A percentile compares a stretch with the other conserved stretches of the same genome.
Evolutionary conservation across 768 basidiomycete species (phyloP).

Genomic region (Russula vinacea): DNA sequence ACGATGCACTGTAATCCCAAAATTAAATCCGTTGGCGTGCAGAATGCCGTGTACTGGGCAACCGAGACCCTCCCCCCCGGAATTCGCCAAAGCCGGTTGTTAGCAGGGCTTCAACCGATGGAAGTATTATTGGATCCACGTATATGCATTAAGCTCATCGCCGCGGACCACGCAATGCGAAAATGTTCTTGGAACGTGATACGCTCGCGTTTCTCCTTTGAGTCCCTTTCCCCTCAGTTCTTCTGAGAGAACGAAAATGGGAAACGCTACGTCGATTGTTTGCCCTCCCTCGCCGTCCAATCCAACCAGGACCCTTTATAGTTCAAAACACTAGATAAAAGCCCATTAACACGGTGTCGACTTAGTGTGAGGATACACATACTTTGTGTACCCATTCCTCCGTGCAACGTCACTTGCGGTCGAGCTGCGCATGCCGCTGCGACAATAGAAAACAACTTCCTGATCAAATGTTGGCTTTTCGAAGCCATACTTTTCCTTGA

Average conservation of each 20-base stretch:
- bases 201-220: too few species aligned
- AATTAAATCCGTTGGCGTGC: not conserved
- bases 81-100: not conserved
- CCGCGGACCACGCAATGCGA: slow-evolving; percentile 9
- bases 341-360: not conserved
- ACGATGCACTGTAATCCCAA: not conserved
- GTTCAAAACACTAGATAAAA: slow-evolving; percentile 44
- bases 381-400: slow-evolving; percentile 45
- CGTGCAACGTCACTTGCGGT: slow-evolving; percentile 44
- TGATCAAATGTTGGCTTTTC: slow-evolving; percentile 41
- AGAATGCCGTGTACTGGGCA: not conserved
- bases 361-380: slow-evolving; percentile 8
- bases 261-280: slow-evolving; percentile 35
- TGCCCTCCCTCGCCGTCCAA: slow-evolving; percentile 61
- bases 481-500: slow-evolving; percentile 38
- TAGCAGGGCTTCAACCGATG: not conserved
- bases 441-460: slow-evolving; percentile 50
- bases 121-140: not conserved
- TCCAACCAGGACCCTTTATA: slow-evolving; percentile 89
- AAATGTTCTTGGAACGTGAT: not conserved
- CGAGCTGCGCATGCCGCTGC: slow-evolving; percentile 48
- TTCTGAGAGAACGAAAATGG: not conserved
- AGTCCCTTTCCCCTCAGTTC: too few species aligned
- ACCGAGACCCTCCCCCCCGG: not conserved
- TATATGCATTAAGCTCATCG: slow-evolving; percentile 4